Percentiles rank a stretch among this genome's conserved stretches.
phyloP scores from a whole-genome alignment of 2,329 filamentous ascomycete genomes.

The Tolypocladium tundrense region DNA sequence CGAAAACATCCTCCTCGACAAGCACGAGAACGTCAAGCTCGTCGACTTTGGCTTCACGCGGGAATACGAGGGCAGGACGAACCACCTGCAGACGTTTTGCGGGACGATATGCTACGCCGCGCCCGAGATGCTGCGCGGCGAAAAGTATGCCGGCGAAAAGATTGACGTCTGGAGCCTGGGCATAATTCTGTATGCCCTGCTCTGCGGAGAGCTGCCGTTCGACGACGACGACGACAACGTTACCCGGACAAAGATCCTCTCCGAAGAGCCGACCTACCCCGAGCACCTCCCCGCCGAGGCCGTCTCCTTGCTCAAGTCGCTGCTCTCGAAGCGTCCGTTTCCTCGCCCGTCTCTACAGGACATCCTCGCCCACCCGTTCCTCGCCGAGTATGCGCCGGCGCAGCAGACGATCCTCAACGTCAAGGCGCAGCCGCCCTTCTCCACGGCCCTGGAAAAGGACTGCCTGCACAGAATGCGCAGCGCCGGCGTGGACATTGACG shows the following conservation, averaged over 20 bases:
- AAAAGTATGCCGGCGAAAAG: constrained; percentile 96
- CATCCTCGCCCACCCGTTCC: constrained; percentile 78
- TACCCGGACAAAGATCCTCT: constrained; percentile 77
- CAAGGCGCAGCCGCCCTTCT: constrained; percentile 71
- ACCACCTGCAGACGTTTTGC: constrained; percentile 94
- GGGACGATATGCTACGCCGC: constrained; percentile 97
- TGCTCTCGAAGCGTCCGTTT: constrained; percentile 87
- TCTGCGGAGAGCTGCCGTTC: constrained; percentile 82
- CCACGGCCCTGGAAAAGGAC: constrained; percentile 79
- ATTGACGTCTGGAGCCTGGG: constrained; percentile 93
- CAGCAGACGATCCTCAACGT: constrained; percentile 85
- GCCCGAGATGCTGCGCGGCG: constrained; percentile 95
- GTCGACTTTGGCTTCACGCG: constrained; percentile 97
- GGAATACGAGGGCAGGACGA: constrained; percentile 91
- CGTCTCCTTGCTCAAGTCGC: constrained; percentile 60
- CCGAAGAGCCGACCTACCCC: constrained; percentile 76
- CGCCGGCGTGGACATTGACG: constrained; percentile 87
- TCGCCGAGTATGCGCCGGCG: constrained; percentile 74
- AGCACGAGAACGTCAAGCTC: constrained; percentile 92
- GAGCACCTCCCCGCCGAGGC: constrained; percentile 71
- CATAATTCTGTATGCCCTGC: constrained; percentile 72
- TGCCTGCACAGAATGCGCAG: constrained; percentile 87
- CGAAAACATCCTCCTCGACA: constrained; percentile 84
- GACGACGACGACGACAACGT: constrained; percentile 89
- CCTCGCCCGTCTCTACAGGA: constrained; percentile 73